phyloP scores from a whole-genome alignment of 2,329 filamentous ascomycete genomes.

The Periconia sp. region DNA sequence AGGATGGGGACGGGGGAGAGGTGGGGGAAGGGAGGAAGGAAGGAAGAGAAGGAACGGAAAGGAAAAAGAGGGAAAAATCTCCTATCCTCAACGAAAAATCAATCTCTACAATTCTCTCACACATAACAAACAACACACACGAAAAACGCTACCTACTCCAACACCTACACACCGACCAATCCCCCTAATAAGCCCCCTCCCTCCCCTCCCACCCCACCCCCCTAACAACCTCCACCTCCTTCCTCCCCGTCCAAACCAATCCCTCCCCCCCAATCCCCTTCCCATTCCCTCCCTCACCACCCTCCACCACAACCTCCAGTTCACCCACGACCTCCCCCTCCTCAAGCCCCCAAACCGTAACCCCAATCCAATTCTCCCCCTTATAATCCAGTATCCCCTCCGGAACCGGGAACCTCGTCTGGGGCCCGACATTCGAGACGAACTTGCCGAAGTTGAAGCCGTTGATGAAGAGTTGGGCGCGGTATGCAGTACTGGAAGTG shows the following conservation, averaged over 20 bases:
- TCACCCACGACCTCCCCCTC: slow-evolving; percentile 59
- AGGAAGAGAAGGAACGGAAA: no score
- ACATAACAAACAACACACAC: no score
- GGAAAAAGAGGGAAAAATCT: no score
- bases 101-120: no score
- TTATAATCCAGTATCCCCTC: slow-evolving; percentile 72
- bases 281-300: no score
- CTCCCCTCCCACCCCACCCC: slow-evolving; percentile 52
- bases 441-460: slow-evolving; percentile 74
- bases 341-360: slow-evolving; percentile 70
- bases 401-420: slow-evolving; percentile 70
- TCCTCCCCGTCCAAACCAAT: slow-evolving; percentile 56
- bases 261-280: no score
- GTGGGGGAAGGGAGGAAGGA: no score
- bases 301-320: slow-evolving; percentile 54
- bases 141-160: no score
- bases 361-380: slow-evolving; percentile 68
- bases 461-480: slow-evolving; percentile 71
- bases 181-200: slow-evolving; percentile 55
- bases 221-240: slow-evolving; percentile 48
- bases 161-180: no score
- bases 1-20: no score
- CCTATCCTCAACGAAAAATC: no score
- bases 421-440: slow-evolving; percentile 74
- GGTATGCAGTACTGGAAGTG: slow-evolving; percentile 51